These are phyloP conservation scores for Spiraea crenata DNA, from an alignment of 331 rosid species.

Conservation along the genomic window DNA sequence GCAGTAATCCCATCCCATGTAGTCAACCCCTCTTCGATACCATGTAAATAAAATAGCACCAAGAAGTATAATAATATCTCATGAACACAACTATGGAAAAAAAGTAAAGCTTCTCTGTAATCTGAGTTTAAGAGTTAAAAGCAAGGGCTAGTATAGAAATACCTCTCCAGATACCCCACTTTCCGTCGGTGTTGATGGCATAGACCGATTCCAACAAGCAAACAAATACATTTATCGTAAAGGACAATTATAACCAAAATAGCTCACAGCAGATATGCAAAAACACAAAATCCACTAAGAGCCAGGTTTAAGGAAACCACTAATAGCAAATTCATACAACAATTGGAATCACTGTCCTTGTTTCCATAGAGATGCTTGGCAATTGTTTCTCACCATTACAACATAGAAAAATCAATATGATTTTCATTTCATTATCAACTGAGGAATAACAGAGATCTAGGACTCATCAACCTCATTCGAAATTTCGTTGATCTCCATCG, in stretches of 20 bases:
- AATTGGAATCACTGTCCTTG: background rate
- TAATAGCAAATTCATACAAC: background rate
- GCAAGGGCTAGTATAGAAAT: background rate
- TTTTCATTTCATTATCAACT: background rate
- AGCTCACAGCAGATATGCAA: background rate
- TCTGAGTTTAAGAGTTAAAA: background rate
- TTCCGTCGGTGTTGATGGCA: background rate
- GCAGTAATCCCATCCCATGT: background rate
- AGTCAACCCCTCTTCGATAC: background rate
- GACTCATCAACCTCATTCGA: slow-evolving; percentile 13
- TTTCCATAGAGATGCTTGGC: background rate
- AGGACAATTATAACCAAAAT: background rate
- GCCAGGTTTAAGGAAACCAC: background rate
- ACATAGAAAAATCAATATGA: background rate
- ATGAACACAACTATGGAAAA: background rate
- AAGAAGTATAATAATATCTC: background rate
- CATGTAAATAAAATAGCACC: background rate
- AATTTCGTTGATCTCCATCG: background rate
- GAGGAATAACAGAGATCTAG: background rate
- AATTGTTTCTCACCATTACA: background rate
- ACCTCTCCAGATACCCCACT: background rate
- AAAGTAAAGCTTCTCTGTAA: background rate
- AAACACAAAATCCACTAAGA: background rate
- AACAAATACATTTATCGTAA: background rate
- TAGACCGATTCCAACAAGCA: background rate